These are phyloP conservation scores for Aspergillus pseudonomiae DNA, from an alignment of 2,329 filamentous ascomycete species.

Conservation along the genomic window DNA sequence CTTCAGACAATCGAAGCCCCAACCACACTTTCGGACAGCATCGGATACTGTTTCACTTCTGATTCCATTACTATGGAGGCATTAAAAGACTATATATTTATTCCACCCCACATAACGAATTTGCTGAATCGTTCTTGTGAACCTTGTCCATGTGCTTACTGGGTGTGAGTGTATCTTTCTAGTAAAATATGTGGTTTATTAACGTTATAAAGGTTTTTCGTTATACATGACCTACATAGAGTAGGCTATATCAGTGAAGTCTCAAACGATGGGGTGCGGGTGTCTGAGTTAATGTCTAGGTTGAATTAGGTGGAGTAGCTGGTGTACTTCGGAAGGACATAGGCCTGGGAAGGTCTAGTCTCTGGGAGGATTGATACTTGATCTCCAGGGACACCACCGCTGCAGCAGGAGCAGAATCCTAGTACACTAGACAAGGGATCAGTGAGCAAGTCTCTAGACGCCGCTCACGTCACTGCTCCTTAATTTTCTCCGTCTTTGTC, in stretches of 20 bases:
- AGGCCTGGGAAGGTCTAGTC: neutral
- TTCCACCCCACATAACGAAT: neutral
- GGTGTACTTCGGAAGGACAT: neutral
- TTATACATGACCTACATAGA: neutral
- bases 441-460: no score
- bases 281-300: neutral
- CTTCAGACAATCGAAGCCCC: neutral
- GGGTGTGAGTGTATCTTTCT: neutral
- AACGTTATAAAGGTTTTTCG: neutral
- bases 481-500: no score
- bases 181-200: neutral
- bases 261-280: neutral
- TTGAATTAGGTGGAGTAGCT: neutral
- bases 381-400: no score
- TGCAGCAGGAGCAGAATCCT: no score
- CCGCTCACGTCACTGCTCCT: neutral
- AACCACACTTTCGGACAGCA: neutral
- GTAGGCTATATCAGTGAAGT: neutral
- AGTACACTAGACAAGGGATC: no score
- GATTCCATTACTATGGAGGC: neutral
- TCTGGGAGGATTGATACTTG: neutral
- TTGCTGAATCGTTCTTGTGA: neutral
- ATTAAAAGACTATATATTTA: neutral
- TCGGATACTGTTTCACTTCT: neutral
- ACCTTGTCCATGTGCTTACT: neutral